Conservation (phyloP, 805 yeast species). For the Candida boleticola region DNA sequence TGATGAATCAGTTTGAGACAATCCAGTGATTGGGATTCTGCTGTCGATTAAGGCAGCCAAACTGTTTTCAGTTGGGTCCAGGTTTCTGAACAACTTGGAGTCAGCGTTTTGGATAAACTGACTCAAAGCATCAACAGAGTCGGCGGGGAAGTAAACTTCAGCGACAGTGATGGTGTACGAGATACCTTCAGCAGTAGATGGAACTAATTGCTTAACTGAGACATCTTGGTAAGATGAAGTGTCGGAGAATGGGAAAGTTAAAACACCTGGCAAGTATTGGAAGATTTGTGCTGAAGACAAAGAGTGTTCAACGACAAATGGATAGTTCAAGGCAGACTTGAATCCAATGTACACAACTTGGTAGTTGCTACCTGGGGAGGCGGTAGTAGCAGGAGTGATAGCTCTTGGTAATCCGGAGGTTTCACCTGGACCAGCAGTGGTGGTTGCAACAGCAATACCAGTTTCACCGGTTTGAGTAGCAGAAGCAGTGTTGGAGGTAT, state of each 20-base stretch:
- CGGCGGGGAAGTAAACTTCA: conserved; percentile 73
- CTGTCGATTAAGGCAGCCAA: conserved; percentile 73
- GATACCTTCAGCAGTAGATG: conserved; percentile 55
- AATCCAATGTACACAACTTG: conserved; percentile 73
- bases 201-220: conserved; percentile 67
- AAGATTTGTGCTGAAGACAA: conserved; percentile 82
- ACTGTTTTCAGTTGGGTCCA: conserved; percentile 51
- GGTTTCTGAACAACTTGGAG: conserved; percentile 63
- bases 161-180: conserved; percentile 83
- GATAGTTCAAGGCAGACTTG: conserved; percentile 74
- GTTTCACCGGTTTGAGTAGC: conserved; percentile 14
- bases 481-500: conserved; percentile 12
- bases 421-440: conserved; percentile 28
- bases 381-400: conserved; percentile 64
- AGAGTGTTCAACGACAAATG: conserved; percentile 72
- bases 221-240: conserved; percentile 37
- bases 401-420: conserved; percentile 66
- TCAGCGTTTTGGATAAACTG: conserved; percentile 44
- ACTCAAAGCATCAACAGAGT: conserved; percentile 48
- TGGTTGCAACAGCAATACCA: conserved; percentile 28
- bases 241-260: conserved; percentile 58
- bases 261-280: conserved; percentile 75
- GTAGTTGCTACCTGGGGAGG: conserved; percentile 45
- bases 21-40: conserved; percentile 56
- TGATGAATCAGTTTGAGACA: conserved; percentile 19